phyloP scores from a whole-genome alignment of 768 basidiomycete species.

The Lentinula raphanica region DNA sequence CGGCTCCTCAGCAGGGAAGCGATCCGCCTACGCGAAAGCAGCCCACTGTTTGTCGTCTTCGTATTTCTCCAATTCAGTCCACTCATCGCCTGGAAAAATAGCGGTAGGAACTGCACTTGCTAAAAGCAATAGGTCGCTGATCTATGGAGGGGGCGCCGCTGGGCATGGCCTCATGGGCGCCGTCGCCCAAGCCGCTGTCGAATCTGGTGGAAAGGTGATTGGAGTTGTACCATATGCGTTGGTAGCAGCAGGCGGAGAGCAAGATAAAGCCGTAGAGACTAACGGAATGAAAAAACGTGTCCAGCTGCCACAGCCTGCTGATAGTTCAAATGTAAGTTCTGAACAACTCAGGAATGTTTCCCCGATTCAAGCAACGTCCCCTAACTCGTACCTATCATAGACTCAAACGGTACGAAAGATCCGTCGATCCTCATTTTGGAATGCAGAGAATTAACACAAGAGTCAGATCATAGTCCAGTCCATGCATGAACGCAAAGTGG shows the following conservation, averaged over 20 bases:
- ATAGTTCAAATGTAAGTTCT: constrained; percentile 8
- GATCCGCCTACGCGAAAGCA: constrained; percentile 57
- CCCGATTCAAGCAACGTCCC: too few relatives aligned
- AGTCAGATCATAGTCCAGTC: constrained; percentile 64
- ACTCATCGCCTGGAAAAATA: constrained; percentile 19
- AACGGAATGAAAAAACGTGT: constrained; percentile 9
- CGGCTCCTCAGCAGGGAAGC: constrained; percentile 65
- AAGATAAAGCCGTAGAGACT: constrained; percentile 29
- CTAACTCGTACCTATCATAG: background rate
- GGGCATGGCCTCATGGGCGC: constrained; percentile 75
- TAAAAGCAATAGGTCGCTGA: constrained; percentile 49
- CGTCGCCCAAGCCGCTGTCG: constrained; percentile 60
- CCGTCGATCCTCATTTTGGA: constrained; percentile 1
- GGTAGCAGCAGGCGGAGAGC: constrained; percentile 58
- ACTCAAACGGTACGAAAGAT: background rate
- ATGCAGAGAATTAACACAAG: constrained; percentile 8
- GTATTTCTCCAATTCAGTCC: too few relatives aligned
- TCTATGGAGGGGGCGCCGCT: constrained; percentile 82
- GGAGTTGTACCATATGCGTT: constrained; percentile 81
- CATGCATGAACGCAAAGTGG: constrained; percentile 86
- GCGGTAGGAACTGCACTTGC: constrained; percentile 76
- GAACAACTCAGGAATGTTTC: too few relatives aligned
- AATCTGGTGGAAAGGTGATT: constrained; percentile 65
- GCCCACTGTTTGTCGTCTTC: constrained; percentile 53
- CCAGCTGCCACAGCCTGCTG: background rate